Conservation (phyloP, 169 alveolate species). For the Cryptosporidium andersoni region DNA sequence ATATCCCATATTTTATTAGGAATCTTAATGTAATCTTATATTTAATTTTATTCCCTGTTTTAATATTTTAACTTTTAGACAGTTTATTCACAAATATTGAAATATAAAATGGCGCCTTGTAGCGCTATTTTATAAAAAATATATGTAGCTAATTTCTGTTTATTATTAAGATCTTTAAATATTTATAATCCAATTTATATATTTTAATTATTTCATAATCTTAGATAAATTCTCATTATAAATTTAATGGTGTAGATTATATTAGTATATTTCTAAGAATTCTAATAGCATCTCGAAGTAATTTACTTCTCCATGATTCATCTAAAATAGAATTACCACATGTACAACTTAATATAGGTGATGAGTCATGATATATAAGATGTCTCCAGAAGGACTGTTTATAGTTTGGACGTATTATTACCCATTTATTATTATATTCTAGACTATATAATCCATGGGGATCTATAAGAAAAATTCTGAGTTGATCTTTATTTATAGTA, state of each 20-base stretch:
- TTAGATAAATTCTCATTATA: too few relatives aligned
- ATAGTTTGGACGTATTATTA: conserved; percentile 25
- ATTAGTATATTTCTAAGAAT: too few relatives aligned
- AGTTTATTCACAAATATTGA: too few relatives aligned
- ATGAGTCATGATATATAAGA: conserved; percentile 31
- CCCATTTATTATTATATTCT: conserved; percentile 10
- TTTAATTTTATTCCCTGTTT: too few relatives aligned
- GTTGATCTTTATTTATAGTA: conserved; percentile 1
- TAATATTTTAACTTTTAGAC: too few relatives aligned
- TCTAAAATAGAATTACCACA: conserved; percentile 30
- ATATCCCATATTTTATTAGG: too few relatives aligned
- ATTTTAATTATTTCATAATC: not conserved
- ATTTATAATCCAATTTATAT: not conserved
- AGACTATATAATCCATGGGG: conserved; percentile 55
- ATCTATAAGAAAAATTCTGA: conserved; percentile 36
- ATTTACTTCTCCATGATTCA: conserved; percentile 28
- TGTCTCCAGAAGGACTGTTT: conserved; percentile 50
- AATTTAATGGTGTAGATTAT: too few relatives aligned
- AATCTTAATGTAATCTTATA: too few relatives aligned
- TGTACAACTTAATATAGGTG: conserved; percentile 32
- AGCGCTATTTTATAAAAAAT: too few relatives aligned
- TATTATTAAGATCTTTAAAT: not conserved
- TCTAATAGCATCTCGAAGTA: not conserved
- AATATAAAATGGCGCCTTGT: too few relatives aligned
- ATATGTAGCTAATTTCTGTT: not conserved